Conservation (phyloP, 164 flowering plant species). For the Vitis cinerea region DNA sequence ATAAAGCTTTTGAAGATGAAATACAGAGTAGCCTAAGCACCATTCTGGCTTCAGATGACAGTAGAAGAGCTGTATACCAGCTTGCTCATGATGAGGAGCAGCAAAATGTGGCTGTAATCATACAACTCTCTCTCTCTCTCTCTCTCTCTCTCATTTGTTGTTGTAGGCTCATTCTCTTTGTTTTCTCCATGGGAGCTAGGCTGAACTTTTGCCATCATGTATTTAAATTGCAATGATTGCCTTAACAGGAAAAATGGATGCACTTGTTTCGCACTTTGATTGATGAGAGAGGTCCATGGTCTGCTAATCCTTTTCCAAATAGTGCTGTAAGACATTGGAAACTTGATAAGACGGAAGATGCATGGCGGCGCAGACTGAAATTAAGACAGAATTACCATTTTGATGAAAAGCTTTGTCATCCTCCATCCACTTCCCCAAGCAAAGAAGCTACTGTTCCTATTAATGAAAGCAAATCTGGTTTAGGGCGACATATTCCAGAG, state of each 20-base stretch:
- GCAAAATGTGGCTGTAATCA: constrained; percentile 82
- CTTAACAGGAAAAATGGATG: constrained; percentile 85
- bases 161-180: background rate
- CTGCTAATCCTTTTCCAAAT: constrained; percentile 89
- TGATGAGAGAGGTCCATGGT: constrained; percentile 99
- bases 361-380: constrained; percentile 88
- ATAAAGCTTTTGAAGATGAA: constrained; percentile 79
- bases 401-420: constrained; percentile 76
- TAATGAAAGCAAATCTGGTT: constrained; percentile 48
- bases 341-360: constrained; percentile 94
- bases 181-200: background rate
- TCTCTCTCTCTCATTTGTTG: background rate
- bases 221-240: background rate
- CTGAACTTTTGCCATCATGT: background rate
- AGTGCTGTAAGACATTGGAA: constrained; percentile 74
- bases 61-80: constrained; percentile 71
- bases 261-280: constrained; percentile 83
- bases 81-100: constrained; percentile 86
- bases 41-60: constrained; percentile 75
- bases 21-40: constrained; percentile 49
- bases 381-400: constrained; percentile 88
- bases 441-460: constrained; percentile 30
- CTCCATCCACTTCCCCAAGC: constrained; percentile 38
- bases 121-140: constrained; percentile 3
- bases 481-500: constrained; percentile 68